phyloP scores from a whole-genome alignment of 345 rosid species.

The Rhizophora apiculata region DNA sequence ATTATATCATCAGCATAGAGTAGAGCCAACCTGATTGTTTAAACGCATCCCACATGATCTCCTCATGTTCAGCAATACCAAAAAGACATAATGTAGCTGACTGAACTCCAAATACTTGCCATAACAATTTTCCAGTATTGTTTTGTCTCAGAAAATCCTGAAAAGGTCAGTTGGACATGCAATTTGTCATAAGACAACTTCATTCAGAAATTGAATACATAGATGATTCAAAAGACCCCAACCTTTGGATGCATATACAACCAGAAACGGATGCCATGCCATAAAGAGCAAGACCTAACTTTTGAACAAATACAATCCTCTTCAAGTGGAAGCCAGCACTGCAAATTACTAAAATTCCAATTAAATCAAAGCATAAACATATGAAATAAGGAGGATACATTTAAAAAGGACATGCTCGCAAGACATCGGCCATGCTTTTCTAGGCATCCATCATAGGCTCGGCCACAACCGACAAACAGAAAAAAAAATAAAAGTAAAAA shows the following conservation, averaged over 20 bases:
- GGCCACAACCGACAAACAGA: neutral
- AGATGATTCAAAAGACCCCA: constrained; percentile 11
- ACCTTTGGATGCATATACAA: constrained; percentile 99
- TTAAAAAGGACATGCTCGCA: no score
- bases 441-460: no score
- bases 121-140: constrained; percentile 90
- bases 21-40: constrained; percentile 55
- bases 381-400: no score
- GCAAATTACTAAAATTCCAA: constrained; percentile 21
- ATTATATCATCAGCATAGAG: constrained; percentile 1
- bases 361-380: neutral
- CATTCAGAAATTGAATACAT: neutral
- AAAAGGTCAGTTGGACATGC: constrained; percentile 12
- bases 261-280: constrained; percentile 81
- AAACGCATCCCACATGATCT: constrained; percentile 85
- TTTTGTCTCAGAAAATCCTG: constrained; percentile 94
- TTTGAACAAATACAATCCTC: constrained; percentile 91
- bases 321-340: constrained; percentile 92
- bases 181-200: neutral
- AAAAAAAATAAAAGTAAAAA: neutral
- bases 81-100: constrained; percentile 80
- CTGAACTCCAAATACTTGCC: constrained; percentile 84
- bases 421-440: no score
- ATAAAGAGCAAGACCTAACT: constrained; percentile 51
- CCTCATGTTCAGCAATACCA: constrained; percentile 89